Percentiles rank a stretch among this genome's conserved stretches.
Conservation (phyloP, 1,139 yeast genomes). For the Taphrina flavorubra region DNA sequence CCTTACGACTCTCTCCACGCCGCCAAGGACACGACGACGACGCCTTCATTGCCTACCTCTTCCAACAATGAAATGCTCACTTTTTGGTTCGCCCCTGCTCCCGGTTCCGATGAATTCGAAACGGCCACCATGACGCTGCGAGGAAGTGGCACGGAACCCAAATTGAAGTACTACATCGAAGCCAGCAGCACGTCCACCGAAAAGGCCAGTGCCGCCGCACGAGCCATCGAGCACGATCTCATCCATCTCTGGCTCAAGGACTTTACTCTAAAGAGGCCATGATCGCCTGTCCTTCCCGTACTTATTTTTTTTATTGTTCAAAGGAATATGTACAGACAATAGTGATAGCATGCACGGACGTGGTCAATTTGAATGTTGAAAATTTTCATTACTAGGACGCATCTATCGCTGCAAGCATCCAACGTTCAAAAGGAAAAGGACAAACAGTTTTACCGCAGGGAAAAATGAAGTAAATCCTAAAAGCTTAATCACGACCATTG, state of each 20-base stretch:
- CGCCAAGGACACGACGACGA: slow-evolving; percentile 56
- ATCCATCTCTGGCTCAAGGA: slow-evolving; percentile 15
- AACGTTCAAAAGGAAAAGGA: background rate
- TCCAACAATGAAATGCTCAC: slow-evolving; percentile 85
- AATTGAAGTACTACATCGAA: slow-evolving; percentile 87
- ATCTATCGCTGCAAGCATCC: slow-evolving; percentile 10
- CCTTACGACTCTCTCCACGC: slow-evolving; percentile 70
- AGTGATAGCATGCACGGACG: no score
- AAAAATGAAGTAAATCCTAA: no score
- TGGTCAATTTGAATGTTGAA: no score
- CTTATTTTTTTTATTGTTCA: no score
- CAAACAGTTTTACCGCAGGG: background rate
- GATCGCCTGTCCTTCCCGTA: background rate
- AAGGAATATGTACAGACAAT: no score
- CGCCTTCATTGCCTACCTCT: slow-evolving; percentile 74
- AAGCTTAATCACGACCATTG: slow-evolving; percentile 30
- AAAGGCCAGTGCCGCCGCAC: slow-evolving; percentile 11
- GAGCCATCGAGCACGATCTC: slow-evolving; percentile 18
- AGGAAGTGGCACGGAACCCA: slow-evolving; percentile 97
- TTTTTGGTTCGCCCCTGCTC: slow-evolving; percentile 53
- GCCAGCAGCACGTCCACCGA: background rate
- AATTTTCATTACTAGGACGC: slow-evolving; percentile 4
- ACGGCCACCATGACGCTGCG: slow-evolving; percentile 77
- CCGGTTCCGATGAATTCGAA: slow-evolving; percentile 12
- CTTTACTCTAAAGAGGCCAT: slow-evolving; percentile 9